phyloP scores from a whole-genome alignment of 2,329 filamentous ascomycete species.

The Hypoxylon sp. region DNA sequence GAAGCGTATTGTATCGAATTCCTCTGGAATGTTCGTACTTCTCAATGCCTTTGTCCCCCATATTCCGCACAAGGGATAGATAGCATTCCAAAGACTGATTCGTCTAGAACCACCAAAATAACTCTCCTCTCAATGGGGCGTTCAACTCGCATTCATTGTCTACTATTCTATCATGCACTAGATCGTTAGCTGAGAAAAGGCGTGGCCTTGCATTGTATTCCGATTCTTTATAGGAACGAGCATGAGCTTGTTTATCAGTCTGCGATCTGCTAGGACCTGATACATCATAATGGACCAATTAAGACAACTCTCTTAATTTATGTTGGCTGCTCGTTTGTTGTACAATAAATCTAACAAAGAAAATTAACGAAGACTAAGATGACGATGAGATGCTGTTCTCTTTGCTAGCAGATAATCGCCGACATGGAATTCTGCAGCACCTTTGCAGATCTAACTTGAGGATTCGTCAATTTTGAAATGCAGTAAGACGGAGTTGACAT shows the following conservation, averaged over 20 bases:
- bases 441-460: slow-evolving; percentile 13
- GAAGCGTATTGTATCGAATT: slow-evolving; percentile 16
- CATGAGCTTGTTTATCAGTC: neutral
- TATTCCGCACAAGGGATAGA: slow-evolving; percentile 28
- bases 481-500: slow-evolving; percentile 13
- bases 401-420: neutral
- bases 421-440: slow-evolving; percentile 13
- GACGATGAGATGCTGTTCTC: neutral
- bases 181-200: neutral
- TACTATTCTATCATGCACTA: slow-evolving; percentile 4
- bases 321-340: neutral
- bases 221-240: neutral
- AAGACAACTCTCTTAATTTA: neutral
- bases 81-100: slow-evolving; percentile 46
- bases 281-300: neutral
- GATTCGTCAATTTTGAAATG: slow-evolving; percentile 19
- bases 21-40: slow-evolving; percentile 38
- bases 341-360: neutral
- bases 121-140: slow-evolving; percentile 1
- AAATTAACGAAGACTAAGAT: neutral
- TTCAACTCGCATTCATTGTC: slow-evolving; percentile 23
- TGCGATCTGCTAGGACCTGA: neutral
- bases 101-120: slow-evolving; percentile 42
- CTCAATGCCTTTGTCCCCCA: slow-evolving; percentile 50
- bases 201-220: neutral